Evolutionary conservation across 169 alveolate species (phyloP).

Genomic region (Plasmodium coatneyi): DNA sequence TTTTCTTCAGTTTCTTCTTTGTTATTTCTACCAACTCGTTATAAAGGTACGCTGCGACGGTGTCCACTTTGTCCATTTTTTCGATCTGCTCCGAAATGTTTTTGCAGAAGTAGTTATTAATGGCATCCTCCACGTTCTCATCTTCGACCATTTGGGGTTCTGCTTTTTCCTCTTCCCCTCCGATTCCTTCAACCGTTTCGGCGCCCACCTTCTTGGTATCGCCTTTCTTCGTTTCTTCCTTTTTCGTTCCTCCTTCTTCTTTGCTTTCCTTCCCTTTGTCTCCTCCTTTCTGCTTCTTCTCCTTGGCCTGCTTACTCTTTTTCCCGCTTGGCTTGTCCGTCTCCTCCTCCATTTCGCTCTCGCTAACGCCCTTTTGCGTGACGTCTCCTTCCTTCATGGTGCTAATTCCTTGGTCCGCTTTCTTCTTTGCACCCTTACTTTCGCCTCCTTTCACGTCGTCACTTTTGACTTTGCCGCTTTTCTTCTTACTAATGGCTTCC

Average conservation of each 20-base stretch:
- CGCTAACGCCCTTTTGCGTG: not conserved
- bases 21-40: constrained; percentile 64
- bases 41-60: constrained; percentile 15
- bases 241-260: not conserved
- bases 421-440: not conserved
- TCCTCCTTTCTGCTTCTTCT: not conserved
- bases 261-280: not conserved
- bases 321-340: not conserved
- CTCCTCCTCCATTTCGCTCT: not conserved
- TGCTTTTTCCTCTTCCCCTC: not conserved
- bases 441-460: not conserved
- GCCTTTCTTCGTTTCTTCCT: not conserved
- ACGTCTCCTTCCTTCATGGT: not conserved
- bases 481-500: not conserved
- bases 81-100: constrained; percentile 37
- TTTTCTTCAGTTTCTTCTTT: constrained; percentile 54
- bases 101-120: constrained; percentile 45
- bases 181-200: not conserved
- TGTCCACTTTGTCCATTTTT: constrained; percentile 35
- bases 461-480: not conserved
- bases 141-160: not conserved
- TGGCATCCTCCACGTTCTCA: constrained; percentile 3
- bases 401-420: not conserved
- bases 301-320: not conserved
- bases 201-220: not conserved